Conservation (phyloP, 2,329 filamentous ascomycete species). For the Scleromitrula shiraiana region DNA sequence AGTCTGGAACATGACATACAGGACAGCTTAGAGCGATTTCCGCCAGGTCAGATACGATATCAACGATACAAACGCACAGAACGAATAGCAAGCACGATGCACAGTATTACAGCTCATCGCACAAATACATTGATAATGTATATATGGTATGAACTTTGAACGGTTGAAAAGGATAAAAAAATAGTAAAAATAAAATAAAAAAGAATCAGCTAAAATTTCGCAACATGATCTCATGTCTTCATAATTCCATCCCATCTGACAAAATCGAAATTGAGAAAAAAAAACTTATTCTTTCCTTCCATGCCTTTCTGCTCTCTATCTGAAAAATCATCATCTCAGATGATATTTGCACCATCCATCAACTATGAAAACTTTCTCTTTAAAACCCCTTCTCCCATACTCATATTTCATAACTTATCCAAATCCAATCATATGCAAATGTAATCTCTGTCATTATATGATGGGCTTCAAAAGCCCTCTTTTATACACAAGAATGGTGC, state of each 20-base stretch:
- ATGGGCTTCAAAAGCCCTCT: background rate
- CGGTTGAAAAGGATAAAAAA: background rate
- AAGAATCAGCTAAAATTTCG: constrained; percentile 1
- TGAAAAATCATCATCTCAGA: background rate
- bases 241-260: constrained; percentile 7
- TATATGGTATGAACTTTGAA: background rate
- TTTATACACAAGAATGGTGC: background rate
- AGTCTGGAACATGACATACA: too few relatives aligned
- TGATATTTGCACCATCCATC: background rate
- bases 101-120: background rate
- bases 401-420: background rate
- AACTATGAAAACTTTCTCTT: too few relatives aligned
- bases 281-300: background rate
- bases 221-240: constrained; percentile 5
- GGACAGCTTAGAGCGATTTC: too few relatives aligned
- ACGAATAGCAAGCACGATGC: too few relatives aligned
- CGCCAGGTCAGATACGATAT: too few relatives aligned
- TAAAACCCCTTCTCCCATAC: background rate
- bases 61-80: too few relatives aligned
- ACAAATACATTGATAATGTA: background rate
- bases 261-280: too few relatives aligned
- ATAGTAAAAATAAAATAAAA: background rate
- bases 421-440: background rate
- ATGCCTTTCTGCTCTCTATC: background rate
- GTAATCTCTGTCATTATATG: background rate